Conservation (phyloP, 73 alveolate species). For the Tetrahymena elliotti region DNA sequence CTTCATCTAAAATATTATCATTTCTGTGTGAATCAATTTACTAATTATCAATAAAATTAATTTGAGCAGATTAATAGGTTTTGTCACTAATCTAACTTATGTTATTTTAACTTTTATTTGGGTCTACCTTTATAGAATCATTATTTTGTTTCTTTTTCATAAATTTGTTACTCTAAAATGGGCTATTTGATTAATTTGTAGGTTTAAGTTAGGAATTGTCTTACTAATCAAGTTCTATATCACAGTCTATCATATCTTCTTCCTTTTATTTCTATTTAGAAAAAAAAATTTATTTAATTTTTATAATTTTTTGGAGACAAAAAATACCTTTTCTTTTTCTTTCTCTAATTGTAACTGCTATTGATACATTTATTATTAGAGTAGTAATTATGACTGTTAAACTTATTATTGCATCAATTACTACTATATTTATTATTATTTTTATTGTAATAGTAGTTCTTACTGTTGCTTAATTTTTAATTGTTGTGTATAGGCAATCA, state of each 20-base stretch:
- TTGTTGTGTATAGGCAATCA: no score
- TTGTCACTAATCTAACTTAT: not conserved
- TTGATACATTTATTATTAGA: no score
- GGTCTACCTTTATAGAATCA: not conserved
- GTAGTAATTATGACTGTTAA: no score
- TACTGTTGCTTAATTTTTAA: no score
- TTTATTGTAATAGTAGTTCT: no score
- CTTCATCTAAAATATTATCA: not conserved
- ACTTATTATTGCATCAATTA: no score
- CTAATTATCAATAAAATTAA: not conserved
- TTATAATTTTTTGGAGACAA: no score
- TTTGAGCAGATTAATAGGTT: not conserved
- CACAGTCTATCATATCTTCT: not conserved
- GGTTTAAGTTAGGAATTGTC: not conserved
- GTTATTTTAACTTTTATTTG: not conserved
- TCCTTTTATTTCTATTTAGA: not conserved
- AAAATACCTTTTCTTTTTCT: not conserved
- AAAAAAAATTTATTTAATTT: no score
- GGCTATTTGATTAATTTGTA: not conserved
- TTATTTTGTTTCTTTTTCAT: not conserved
- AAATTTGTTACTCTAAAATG: not conserved
- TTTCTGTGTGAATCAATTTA: not conserved
- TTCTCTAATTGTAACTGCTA: not conserved
- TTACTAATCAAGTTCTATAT: not conserved
- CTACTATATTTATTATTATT: no score